A percentile compares a stretch with the other conserved stretches of the same genome.
These are phyloP conservation scores for Didymella arachidicola DNA, from an alignment of 2,329 filamentous ascomycete species.

Conservation along the genomic window DNA sequence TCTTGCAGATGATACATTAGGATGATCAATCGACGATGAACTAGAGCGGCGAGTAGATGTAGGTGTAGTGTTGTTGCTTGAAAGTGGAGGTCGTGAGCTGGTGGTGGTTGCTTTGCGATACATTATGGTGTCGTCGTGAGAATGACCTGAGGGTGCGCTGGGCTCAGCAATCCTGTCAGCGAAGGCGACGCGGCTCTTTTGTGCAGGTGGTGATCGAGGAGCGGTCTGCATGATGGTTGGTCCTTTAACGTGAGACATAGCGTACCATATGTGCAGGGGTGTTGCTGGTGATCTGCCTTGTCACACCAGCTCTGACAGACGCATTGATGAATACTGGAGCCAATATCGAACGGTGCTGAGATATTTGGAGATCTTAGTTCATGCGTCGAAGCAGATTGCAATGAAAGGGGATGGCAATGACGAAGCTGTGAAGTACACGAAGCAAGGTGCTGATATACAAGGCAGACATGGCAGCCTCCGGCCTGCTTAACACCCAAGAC, in stretches of 20 bases:
- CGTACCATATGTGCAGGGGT: conserved; percentile 24
- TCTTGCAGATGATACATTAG: conserved; percentile 28
- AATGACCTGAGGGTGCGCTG: conserved; percentile 18
- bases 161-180: conserved; percentile 3
- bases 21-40: conserved; percentile 26
- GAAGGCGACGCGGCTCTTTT: conserved; percentile 23
- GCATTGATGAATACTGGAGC: conserved; percentile 24
- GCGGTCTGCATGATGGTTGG: conserved; percentile 28
- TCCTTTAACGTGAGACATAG: conserved; percentile 31
- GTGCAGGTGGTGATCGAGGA: conserved; percentile 28
- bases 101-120: conserved; percentile 13
- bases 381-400: conserved; percentile 7
- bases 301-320: conserved; percentile 23
- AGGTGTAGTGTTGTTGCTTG: conserved; percentile 30
- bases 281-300: conserved; percentile 28
- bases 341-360: conserved; percentile 6
- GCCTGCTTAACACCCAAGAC: conserved; percentile 18
- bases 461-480: conserved; percentile 15
- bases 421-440: conserved; percentile 13
- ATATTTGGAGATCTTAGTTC: conserved; percentile 9
- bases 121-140: conserved; percentile 4
- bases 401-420: conserved; percentile 16
- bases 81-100: conserved; percentile 21
- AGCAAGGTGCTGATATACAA: conserved; percentile 13
- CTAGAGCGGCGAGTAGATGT: conserved; percentile 24